Percentiles rank a stretch among this genome's conserved stretches.
Conservation (phyloP, 2,329 filamentous ascomycete genomes). For the Plectosphaerella sp. region DNA sequence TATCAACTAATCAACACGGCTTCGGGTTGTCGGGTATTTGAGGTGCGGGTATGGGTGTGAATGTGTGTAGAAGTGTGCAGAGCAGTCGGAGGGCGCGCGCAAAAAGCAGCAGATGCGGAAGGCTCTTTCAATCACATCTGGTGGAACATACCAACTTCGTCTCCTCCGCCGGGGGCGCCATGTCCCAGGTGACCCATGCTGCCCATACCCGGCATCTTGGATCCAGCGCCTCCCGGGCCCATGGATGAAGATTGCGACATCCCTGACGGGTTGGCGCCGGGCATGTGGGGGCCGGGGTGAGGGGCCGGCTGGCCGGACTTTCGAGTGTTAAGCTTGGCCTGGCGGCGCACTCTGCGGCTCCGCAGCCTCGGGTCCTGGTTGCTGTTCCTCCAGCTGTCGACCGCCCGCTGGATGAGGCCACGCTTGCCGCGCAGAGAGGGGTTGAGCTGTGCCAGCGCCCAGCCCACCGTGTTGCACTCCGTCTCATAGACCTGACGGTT, state of each 20-base stretch:
- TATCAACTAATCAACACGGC: conserved; percentile 24
- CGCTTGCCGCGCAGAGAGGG: conserved; percentile 87
- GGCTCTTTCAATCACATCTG: conserved; percentile 65
- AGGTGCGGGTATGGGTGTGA: conserved; percentile 8
- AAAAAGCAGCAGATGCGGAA: conserved; percentile 34
- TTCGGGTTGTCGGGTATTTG: conserved; percentile 12
- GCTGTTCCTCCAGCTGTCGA: conserved; percentile 98
- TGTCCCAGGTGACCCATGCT: conserved; percentile 71
- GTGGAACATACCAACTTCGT: conserved; percentile 98
- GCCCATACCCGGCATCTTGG: conserved; percentile 63
- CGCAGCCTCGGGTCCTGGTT: conserved; percentile 91
- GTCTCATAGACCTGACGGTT: conserved; percentile 96
- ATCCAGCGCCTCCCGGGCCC: conserved; percentile 45
- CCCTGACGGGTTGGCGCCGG: conserved; percentile 61
- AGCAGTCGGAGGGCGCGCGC: conserved; percentile 8
- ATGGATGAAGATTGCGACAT: conserved; percentile 61
- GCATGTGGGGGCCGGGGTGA: conserved; percentile 59
- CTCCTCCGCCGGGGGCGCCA: conserved; percentile 62
- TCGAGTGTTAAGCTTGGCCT: conserved; percentile 92
- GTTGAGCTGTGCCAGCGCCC: conserved; percentile 92
- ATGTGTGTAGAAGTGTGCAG: conserved; percentile 6
- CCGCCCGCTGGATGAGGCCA: conserved; percentile 91
- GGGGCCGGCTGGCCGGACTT: conserved; percentile 62
- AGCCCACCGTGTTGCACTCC: conserved; percentile 99
- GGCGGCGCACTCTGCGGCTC: conserved; percentile 85